Base-by-base conservation (phyloP, 352 stramenopile genomes). In the Pythium rhizo-oryzae region DNA sequence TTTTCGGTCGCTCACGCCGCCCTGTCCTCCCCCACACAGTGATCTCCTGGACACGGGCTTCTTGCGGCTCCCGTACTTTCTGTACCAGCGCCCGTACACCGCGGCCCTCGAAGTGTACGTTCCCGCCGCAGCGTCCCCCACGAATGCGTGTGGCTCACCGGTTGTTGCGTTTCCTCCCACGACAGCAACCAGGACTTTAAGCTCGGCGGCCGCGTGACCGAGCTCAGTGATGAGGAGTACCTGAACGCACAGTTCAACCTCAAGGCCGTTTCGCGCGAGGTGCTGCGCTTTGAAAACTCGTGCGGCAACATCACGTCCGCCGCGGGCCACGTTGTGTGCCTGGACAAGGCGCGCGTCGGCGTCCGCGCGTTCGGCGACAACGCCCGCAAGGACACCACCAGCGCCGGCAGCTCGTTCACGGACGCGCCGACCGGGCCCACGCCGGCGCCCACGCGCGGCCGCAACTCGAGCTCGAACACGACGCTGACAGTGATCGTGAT, bases 401-500 rank as follows among this genome's bases (percentile, higher is more conserved):
- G 39, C 43, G 21, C 25, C n/a, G 15, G 21, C n/a, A 8, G 23
- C 2, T 18, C 8, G 13, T 19, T 53, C 24, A 4, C 4, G 50
- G 13, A 61, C 2, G 19, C 35, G 4, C 4, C 61, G 4, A 28
- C 24, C 6, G 9, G 55, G 13, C 55, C 70, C 1, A 23, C 53
- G 13, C 19, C 59, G 15, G 13, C 55, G 15, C 28, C 44, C 1
- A 54, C 62, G 30, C 33, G 39, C 21, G 25, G 44, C 25, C 51
- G 25, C 23, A n/a, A 37, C 19, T 67, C 72, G 8, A 57, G 41
- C 23, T 67, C 72, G 8, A 57, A 70, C 35, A 86, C 76, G n/a
- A 76, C 67, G 69, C 68, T 89, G 13, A 80, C 82, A 19, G 80
- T 81, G 1, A 75, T 90, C 52, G 75, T 89, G 53, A 72, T 85